A percentile compares a stretch with the other conserved stretches of the same genome.
These are phyloP conservation scores for Staphylotrichum tortipilum DNA, from an alignment of 495 filamentous ascomycete species.

Conservation along the genomic window DNA sequence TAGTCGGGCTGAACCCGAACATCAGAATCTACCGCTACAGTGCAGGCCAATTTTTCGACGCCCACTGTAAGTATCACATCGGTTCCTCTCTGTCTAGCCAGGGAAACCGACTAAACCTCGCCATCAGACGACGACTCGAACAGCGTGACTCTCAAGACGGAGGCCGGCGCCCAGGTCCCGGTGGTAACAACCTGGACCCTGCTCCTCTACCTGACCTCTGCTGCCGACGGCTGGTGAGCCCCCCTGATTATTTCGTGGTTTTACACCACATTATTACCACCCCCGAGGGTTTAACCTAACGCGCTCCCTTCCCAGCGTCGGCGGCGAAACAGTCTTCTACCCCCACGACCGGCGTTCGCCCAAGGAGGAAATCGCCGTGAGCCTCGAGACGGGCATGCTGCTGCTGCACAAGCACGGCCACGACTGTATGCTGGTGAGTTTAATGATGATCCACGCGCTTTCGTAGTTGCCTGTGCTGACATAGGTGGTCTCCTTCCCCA, in stretches of 20 bases:
- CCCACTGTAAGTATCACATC: conserved; percentile 58
- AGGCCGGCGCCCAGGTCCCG: conserved; percentile 25
- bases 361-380: conserved; percentile 56
- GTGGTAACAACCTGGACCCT: conserved; percentile 88
- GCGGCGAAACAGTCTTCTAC: conserved; percentile 91
- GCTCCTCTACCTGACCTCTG: conserved; percentile 76
- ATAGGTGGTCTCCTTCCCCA: not conserved
- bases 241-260: not conserved
- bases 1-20: conserved; percentile 80
- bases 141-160: conserved; percentile 45
- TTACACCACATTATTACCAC: not conserved
- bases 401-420: conserved; percentile 84
- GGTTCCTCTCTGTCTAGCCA: not conserved
- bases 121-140: conserved; percentile 73
- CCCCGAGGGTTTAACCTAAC: not conserved
- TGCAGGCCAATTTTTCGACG: conserved; percentile 79
- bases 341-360: conserved; percentile 54
- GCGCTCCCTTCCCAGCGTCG: conserved; percentile 32
- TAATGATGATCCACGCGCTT: not conserved
- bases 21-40: conserved; percentile 88
- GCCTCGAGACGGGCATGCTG: conserved; percentile 70
- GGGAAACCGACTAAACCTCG: too few relatives aligned
- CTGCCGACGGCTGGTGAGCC: conserved; percentile 12
- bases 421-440: conserved; percentile 63
- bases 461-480: not conserved